Evolutionary conservation across 495 filamentous ascomycete species (phyloP).

Genomic region (Aspergillus funiculosus): DNA sequence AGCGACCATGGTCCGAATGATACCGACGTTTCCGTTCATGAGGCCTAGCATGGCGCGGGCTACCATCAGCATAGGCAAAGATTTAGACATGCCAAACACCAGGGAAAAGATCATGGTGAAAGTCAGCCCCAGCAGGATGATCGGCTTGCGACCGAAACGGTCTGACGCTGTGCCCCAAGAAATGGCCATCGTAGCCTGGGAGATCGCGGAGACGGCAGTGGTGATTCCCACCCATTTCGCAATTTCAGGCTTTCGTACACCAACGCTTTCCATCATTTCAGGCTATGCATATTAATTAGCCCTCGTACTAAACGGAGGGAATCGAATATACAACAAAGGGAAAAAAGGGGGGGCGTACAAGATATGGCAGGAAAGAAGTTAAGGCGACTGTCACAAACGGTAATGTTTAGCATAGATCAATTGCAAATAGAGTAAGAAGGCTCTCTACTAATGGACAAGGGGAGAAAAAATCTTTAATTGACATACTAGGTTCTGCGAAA

Average conservation of each 20-base stretch:
- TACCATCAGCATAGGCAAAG: constrained; percentile 62
- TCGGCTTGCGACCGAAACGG: constrained; percentile 64
- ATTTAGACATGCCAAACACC: constrained; percentile 72
- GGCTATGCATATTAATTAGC: constrained; percentile 44
- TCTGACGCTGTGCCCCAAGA: constrained; percentile 78
- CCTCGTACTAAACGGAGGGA: not conserved
- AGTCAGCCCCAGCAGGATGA: constrained; percentile 62
- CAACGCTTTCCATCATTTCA: constrained; percentile 79
- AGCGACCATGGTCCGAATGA: constrained; percentile 74
- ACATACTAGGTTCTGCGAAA: constrained; percentile 71
- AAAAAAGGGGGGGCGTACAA: constrained; percentile 36
- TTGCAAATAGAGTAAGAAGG: not conserved
- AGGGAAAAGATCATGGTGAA: constrained; percentile 70
- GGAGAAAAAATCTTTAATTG: not conserved
- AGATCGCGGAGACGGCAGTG: constrained; percentile 65
- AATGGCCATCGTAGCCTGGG: constrained; percentile 67
- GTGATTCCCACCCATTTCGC: constrained; percentile 73
- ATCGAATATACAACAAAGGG: not conserved
- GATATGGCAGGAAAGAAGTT: constrained; percentile 83
- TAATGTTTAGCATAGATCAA: not conserved
- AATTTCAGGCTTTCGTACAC: constrained; percentile 63
- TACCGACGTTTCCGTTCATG: constrained; percentile 73
- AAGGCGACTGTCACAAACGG: constrained; percentile 49
- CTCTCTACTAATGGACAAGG: not conserved
- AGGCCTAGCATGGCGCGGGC: constrained; percentile 63